Percentiles rank a stretch among this genome's conserved stretches.
Evolutionary conservation across 1,139 yeast genomes (phyloP).

Genomic region (Citeromyces hawaiiensis): DNA sequence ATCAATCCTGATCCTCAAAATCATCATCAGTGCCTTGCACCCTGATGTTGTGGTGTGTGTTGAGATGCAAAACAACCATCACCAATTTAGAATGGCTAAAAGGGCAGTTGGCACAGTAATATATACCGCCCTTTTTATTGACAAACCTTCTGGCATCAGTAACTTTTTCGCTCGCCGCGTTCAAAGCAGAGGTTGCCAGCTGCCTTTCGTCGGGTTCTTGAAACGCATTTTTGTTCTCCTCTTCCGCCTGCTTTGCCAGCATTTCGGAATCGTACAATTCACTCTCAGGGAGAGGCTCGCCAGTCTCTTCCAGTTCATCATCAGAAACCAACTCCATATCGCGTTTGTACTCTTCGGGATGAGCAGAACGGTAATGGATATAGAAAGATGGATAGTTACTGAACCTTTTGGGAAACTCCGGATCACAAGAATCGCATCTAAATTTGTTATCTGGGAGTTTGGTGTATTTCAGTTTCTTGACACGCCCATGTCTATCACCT

Average conservation of each 20-base stretch:
- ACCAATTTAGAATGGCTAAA: background rate
- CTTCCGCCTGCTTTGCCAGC: slow-evolving; percentile 4
- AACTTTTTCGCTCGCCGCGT: background rate
- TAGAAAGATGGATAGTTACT: slow-evolving; percentile 8
- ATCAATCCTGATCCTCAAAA: background rate
- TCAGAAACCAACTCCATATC: slow-evolving; percentile 3
- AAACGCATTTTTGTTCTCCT: background rate
- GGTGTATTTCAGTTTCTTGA: slow-evolving; percentile 7
- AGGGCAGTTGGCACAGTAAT: background rate
- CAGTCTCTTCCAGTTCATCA: slow-evolving; percentile 3
- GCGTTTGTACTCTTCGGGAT: slow-evolving; percentile 8
- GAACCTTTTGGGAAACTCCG: slow-evolving; percentile 4
- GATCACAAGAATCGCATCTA: slow-evolving; percentile 9
- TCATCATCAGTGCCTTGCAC: background rate
- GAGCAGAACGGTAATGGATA: slow-evolving; percentile 8
- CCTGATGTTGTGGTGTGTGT: background rate
- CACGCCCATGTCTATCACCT: background rate
- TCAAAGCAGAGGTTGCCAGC: background rate
- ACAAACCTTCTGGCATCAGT: background rate
- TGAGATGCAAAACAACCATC: background rate
- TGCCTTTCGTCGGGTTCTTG: background rate
- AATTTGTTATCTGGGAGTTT: slow-evolving; percentile 8
- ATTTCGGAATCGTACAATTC: slow-evolving; percentile 5
- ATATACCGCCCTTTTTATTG: background rate
- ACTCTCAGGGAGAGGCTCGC: slow-evolving; percentile 2